These are phyloP conservation scores for Darksidea phi DNA, from an alignment of 495 filamentous ascomycete species.

Conservation along the genomic window DNA sequence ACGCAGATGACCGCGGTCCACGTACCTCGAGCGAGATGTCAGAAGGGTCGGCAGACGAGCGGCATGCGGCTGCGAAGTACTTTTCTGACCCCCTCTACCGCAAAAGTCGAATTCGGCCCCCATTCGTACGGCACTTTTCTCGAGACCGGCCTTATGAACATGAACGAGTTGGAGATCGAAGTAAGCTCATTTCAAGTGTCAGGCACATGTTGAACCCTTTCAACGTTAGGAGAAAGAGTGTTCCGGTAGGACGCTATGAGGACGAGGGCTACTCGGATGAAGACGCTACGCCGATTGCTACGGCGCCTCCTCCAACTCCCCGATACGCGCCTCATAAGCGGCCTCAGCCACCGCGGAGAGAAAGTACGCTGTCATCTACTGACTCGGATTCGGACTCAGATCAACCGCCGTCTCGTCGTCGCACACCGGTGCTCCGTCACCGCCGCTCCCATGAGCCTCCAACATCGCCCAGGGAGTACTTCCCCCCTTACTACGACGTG, in stretches of 20 bases:
- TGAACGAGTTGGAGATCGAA: slow-evolving; percentile 37
- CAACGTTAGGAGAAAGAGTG: slow-evolving; percentile 12
- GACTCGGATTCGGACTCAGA: slow-evolving; percentile 26
- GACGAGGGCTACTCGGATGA: slow-evolving; percentile 28
- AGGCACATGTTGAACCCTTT: slow-evolving; percentile 35
- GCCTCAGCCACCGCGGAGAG: slow-evolving; percentile 23
- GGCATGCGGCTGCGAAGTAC: slow-evolving; percentile 41
- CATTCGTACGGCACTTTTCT: slow-evolving; percentile 37
- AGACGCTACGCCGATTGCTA: slow-evolving; percentile 15
- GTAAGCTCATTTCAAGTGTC: slow-evolving; percentile 33
- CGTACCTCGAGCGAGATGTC: slow-evolving; percentile 37
- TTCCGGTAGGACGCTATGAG: slow-evolving; percentile 18
- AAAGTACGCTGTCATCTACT: slow-evolving; percentile 23
- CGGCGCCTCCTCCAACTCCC: neutral
- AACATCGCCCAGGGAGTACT: slow-evolving; percentile 38
- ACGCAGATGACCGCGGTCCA: slow-evolving; percentile 23
- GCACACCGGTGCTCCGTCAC: slow-evolving; percentile 33
- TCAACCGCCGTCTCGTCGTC: slow-evolving; percentile 9
- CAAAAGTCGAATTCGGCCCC: slow-evolving; percentile 38
- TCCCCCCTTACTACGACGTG: slow-evolving; percentile 22
- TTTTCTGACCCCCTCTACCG: slow-evolving; percentile 45
- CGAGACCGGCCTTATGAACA: slow-evolving; percentile 32
- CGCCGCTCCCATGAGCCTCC: slow-evolving; percentile 41
- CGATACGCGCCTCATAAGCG: slow-evolving; percentile 23
- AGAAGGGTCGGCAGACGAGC: slow-evolving; percentile 37